Conservation (phyloP, 805 yeast genomes). For the Kazachstania psychrophila region DNA sequence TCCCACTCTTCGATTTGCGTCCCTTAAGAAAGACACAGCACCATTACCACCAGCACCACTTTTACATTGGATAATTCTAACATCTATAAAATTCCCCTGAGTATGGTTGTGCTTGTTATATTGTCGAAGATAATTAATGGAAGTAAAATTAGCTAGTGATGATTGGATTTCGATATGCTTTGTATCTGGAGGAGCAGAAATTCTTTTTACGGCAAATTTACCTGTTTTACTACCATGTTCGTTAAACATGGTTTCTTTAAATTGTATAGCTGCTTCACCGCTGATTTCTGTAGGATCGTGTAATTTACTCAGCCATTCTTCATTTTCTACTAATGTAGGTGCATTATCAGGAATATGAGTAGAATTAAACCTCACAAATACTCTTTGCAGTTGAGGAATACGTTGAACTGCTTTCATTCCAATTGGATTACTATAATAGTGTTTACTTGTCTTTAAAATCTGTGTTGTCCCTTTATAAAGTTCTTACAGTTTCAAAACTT, state of each 20-base stretch:
- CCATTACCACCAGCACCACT: slow-evolving; percentile 92
- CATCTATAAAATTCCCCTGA: slow-evolving; percentile 43
- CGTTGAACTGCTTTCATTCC: neutral
- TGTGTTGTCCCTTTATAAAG: no score
- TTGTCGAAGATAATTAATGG: slow-evolving; percentile 25
- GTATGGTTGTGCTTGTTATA: slow-evolving; percentile 37
- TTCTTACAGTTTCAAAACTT: no score
- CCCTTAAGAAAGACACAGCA: slow-evolving; percentile 73
- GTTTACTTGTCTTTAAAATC: no score
- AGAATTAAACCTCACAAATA: neutral
- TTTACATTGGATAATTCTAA: slow-evolving; percentile 52
- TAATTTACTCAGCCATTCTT: slow-evolving; percentile 33
- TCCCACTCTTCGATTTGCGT: slow-evolving; percentile 74
- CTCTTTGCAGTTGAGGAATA: neutral
- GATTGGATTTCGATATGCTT: slow-evolving; percentile 17
- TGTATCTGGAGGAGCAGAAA: slow-evolving; percentile 17
- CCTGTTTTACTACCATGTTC: slow-evolving; percentile 1
- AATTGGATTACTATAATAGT: no score
- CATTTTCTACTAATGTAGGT: slow-evolving; percentile 36
- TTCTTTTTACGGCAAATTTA: slow-evolving; percentile 9
- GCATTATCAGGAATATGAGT: slow-evolving; percentile 30
- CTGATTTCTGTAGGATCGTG: neutral
- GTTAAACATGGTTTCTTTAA: neutral
- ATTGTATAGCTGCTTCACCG: slow-evolving; percentile 1
- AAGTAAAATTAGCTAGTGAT: slow-evolving; percentile 21